Conservation (phyloP, 1,139 yeast species). For the Geotrichum klebahnii region DNA sequence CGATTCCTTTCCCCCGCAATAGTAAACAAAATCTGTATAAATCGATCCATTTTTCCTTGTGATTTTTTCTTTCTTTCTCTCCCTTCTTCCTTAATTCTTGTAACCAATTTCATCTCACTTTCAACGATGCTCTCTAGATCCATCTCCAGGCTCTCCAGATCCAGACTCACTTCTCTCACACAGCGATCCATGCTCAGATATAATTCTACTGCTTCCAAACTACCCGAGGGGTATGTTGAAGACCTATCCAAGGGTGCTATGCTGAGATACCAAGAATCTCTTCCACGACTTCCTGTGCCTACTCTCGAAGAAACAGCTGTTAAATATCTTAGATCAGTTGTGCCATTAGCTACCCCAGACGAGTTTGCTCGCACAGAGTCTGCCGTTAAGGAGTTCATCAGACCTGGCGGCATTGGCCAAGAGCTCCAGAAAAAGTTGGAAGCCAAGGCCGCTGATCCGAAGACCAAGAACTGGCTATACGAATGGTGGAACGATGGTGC, state of each 20-base stretch:
- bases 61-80: background rate
- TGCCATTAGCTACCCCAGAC: slow-evolving; percentile 57
- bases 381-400: slow-evolving; percentile 62
- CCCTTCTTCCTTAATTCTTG: slow-evolving; percentile 1
- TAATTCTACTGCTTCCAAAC: slow-evolving; percentile 35
- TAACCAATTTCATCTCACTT: background rate
- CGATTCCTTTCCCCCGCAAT: too few species aligned
- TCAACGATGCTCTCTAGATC: slow-evolving; percentile 17
- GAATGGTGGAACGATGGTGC: slow-evolving; percentile 95
- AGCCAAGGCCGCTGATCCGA: slow-evolving; percentile 53
- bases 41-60: too few species aligned
- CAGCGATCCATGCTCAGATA: slow-evolving; percentile 24
- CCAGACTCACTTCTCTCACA: slow-evolving; percentile 11
- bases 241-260: slow-evolving; percentile 59
- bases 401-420: slow-evolving; percentile 61
- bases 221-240: slow-evolving; percentile 36
- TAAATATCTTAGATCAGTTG: slow-evolving; percentile 66
- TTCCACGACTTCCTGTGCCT: slow-evolving; percentile 90
- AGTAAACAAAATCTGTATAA: too few species aligned
- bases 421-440: slow-evolving; percentile 63
- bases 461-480: slow-evolving; percentile 79
- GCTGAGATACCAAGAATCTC: slow-evolving; percentile 63
- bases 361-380: slow-evolving; percentile 56
- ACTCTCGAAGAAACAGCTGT: slow-evolving; percentile 64
- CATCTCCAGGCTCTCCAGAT: slow-evolving; percentile 15